Conservation (phyloP, 768 basidiomycete genomes). For the Mycena galopus region DNA sequence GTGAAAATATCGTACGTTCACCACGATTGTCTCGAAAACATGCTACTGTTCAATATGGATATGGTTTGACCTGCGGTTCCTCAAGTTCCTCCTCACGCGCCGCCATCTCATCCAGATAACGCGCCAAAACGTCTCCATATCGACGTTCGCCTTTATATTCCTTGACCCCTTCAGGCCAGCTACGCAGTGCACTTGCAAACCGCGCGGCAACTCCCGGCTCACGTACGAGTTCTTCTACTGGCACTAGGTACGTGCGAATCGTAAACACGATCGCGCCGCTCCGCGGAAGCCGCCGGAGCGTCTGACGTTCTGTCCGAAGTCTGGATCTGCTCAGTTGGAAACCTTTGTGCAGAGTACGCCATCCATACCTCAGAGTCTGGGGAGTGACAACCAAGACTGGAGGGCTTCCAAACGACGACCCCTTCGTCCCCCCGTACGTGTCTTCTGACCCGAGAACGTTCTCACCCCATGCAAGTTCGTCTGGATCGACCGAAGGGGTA, state of each 20-base stretch:
- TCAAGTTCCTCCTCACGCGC: slow-evolving; percentile 1
- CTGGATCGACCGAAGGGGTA: slow-evolving; percentile 60
- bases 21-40: background rate
- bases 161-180: slow-evolving; percentile 75
- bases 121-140: slow-evolving; percentile 50
- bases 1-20: no score
- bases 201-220: slow-evolving; percentile 74
- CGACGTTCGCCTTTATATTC: slow-evolving; percentile 57
- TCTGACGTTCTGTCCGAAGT: slow-evolving; percentile 75
- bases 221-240: slow-evolving; percentile 61
- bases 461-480: slow-evolving; percentile 75
- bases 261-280: slow-evolving; percentile 79
- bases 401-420: slow-evolving; percentile 39
- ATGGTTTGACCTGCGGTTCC: slow-evolving; percentile 18
- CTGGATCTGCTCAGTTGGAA: no score
- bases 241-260: slow-evolving; percentile 74
- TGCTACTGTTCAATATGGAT: slow-evolving; percentile 13
- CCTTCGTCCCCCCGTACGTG: slow-evolving; percentile 41
- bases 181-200: slow-evolving; percentile 72
- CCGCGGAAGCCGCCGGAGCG: slow-evolving; percentile 70
- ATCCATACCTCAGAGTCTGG: slow-evolving; percentile 57
- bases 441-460: slow-evolving; percentile 71
- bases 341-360: no score
- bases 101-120: slow-evolving; percentile 52
- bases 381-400: slow-evolving; percentile 46